Evolutionary conservation across 2,329 filamentous ascomycete genomes (phyloP).

Genomic region (Huntiella moniliformis): DNA sequence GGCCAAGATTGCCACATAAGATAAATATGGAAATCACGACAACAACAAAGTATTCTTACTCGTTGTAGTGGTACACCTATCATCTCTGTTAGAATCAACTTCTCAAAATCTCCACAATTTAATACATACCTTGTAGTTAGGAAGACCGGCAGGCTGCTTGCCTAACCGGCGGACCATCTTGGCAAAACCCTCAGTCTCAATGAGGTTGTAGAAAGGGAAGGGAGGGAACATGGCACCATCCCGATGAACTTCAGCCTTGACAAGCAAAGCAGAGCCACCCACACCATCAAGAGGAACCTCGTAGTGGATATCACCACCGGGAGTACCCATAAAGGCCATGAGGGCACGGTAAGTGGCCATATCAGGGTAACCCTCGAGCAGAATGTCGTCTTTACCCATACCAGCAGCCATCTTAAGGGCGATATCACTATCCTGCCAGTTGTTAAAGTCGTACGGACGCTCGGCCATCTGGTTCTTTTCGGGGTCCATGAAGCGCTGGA

Average conservation of each 20-base stretch:
- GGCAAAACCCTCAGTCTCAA: constrained; percentile 95
- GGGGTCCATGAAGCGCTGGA: constrained; percentile 60
- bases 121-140: constrained; percentile 75
- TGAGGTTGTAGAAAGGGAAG: constrained; percentile 89
- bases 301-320: constrained; percentile 34
- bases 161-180: constrained; percentile 87
- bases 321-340: constrained; percentile 63
- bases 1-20: neutral
- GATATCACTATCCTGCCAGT: constrained; percentile 76
- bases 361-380: constrained; percentile 83
- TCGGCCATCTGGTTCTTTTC: constrained; percentile 52
- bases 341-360: constrained; percentile 81
- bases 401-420: constrained; percentile 56
- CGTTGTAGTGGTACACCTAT: constrained; percentile 79
- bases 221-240: constrained; percentile 98
- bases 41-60: constrained; percentile 28
- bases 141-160: constrained; percentile 71
- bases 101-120: neutral
- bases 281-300: constrained; percentile 77
- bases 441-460: constrained; percentile 91
- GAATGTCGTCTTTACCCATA: constrained; percentile 81
- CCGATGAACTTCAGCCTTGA: constrained; percentile 90
- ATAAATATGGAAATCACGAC: neutral
- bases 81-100: constrained; percentile 2
- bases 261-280: constrained; percentile 76